Conservation (phyloP, 1,139 yeast species). For the Diutina pseudorugosa region DNA sequence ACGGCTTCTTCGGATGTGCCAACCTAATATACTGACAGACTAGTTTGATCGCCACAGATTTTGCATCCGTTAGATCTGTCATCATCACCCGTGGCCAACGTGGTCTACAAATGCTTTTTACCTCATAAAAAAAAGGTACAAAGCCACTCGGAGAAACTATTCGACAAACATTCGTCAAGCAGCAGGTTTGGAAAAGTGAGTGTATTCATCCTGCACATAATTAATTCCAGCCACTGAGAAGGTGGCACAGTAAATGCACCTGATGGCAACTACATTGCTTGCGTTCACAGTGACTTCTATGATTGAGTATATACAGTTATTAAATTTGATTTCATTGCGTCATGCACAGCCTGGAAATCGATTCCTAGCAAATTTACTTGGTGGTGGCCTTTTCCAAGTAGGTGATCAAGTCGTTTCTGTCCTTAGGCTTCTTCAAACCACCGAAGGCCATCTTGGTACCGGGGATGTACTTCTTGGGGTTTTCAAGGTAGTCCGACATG, state of each 20-base stretch:
- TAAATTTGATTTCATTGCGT: background rate
- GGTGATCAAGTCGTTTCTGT: constrained; percentile 92
- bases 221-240: background rate
- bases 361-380: background rate
- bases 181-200: background rate
- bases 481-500: constrained; percentile 90
- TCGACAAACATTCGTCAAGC: background rate
- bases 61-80: too few relatives aligned
- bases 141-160: background rate
- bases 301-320: constrained; percentile 1
- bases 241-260: background rate
- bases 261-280: too few relatives aligned
- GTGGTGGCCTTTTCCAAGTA: constrained; percentile 69
- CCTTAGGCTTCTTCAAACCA: constrained; percentile 98
- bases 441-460: constrained; percentile 99
- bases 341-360: background rate
- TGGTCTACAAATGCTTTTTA: background rate
- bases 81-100: background rate
- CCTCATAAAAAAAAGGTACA: background rate
- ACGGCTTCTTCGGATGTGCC: background rate
- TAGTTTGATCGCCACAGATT: background rate
- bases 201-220: background rate
- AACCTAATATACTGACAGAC: background rate
- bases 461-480: constrained; percentile 99
- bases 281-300: background rate